Base-by-base conservation (phyloP, 2,329 filamentous ascomycete genomes). In the Penicillium sp. region DNA sequence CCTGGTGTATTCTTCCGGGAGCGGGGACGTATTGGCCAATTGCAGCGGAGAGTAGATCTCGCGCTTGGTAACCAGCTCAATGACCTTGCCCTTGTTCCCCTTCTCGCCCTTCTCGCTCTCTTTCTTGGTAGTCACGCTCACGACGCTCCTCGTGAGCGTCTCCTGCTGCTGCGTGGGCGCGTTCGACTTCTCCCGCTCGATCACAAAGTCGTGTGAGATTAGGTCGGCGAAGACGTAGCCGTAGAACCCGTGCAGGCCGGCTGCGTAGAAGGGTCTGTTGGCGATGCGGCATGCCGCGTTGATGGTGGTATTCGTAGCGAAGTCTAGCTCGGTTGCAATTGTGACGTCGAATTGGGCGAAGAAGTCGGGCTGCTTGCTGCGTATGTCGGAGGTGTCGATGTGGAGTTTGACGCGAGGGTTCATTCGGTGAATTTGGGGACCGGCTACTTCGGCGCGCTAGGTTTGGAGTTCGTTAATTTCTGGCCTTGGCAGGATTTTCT, bases 211-310 rank as follows among this genome's bases (percentile, higher is more conserved):
- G 75, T 99, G 95, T 69, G 88, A 85, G 66, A 96, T 92, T 22
- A 99, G 83, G 74, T 99, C 95, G 58, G 90, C 90, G 74, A 99
- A 99, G 65, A 96, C 90, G 79, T 91, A 99, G 56, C 95, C 95
- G 74, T 96, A 98, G 73, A 96, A 85, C 50, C 95, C 95, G 72
- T 97, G 91, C 2, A 89, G 86, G 52, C 88, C 89, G 37, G 92
- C 90, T 10, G 92, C 92, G 77, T 99, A 99, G 76, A 97, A 97
- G 11, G 92, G 88, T 50, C 87, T 86, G 62, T 86, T 84, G 60
- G 89, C 87, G 39, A 96, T 79, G 49, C 94, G 89, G 41, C 92
- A 93, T 31, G 90, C 89, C 22, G 91, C 91, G 78, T 98, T 97
- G 78, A 98, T 89, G 59, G 86, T 84, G 64, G 87, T 87, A 62